Evolutionary conservation across 2,329 filamentous ascomycete species (phyloP).

Genomic region (Cladophialophora exuberans): DNA sequence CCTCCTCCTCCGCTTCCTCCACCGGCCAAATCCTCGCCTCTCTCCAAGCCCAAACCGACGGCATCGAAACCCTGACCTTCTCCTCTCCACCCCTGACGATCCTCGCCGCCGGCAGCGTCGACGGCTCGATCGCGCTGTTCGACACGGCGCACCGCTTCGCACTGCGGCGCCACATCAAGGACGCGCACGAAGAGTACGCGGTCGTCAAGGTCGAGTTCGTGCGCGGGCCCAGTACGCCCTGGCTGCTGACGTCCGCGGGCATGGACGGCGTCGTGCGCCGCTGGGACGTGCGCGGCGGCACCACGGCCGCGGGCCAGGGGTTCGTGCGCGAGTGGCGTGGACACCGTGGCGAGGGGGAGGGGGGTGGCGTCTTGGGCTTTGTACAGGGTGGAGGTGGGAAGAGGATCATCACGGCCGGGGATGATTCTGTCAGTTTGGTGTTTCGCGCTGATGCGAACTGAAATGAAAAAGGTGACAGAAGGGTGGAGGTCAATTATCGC

Average conservation of each 20-base stretch:
- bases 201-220: constrained; percentile 91
- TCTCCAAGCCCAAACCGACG: constrained; percentile 75
- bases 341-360: constrained; percentile 80
- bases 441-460: constrained; percentile 37
- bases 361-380: constrained; percentile 87
- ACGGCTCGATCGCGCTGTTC: constrained; percentile 77
- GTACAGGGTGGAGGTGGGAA: constrained; percentile 69
- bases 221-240: constrained; percentile 47
- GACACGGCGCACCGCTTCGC: constrained; percentile 86
- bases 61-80: constrained; percentile 76
- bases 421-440: constrained; percentile 64
- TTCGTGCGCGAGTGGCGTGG: constrained; percentile 87
- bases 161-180: constrained; percentile 77
- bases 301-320: constrained; percentile 65
- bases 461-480: background rate
- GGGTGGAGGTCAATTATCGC: background rate
- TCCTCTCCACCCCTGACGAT: constrained; percentile 63
- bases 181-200: constrained; percentile 83
- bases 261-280: constrained; percentile 89
- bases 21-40: constrained; percentile 78
- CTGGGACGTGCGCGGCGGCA: constrained; percentile 79
- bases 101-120: constrained; percentile 66
- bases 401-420: constrained; percentile 83
- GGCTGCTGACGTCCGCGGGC: constrained; percentile 82
- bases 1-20: constrained; percentile 47